phyloP scores from a whole-genome alignment of 306 rosid genomes.

The Castanea sativa region DNA sequence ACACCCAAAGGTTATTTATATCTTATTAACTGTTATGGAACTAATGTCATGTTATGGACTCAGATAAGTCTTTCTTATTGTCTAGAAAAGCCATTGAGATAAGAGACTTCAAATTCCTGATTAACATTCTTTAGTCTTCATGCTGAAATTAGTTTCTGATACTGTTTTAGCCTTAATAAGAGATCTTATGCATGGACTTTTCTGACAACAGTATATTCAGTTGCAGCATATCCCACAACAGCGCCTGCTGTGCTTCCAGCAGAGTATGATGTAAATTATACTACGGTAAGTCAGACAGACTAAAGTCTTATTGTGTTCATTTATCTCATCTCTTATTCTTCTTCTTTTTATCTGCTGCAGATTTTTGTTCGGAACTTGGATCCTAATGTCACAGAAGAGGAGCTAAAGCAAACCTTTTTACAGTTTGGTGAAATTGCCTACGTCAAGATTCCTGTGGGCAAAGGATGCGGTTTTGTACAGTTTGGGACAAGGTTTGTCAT shows the following conservation, averaged over 20 bases:
- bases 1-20: slow-evolving; percentile 49
- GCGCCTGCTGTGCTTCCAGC: slow-evolving; percentile 38
- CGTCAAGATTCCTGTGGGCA: slow-evolving; percentile 74
- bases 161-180: not conserved
- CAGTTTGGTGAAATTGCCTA: slow-evolving; percentile 76
- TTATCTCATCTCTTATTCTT: slow-evolving; percentile 17
- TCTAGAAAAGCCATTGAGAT: not conserved
- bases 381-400: slow-evolving; percentile 71
- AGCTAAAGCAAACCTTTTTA: slow-evolving; percentile 76
- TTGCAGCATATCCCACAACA: slow-evolving; percentile 60
- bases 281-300: slow-evolving; percentile 56
- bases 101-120: not conserved
- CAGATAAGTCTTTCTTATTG: not conserved
- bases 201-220: slow-evolving; percentile 59
- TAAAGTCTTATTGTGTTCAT: not conserved
- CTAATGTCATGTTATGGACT: not conserved
- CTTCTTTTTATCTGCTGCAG: slow-evolving; percentile 36
- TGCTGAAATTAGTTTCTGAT: slow-evolving; percentile 9
- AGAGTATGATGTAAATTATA: slow-evolving; percentile 75
- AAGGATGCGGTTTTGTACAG: slow-evolving; percentile 84
- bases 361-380: slow-evolving; percentile 88
- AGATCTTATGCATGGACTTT: slow-evolving; percentile 15
- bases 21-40: not conserved
- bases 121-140: not conserved
- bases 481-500: slow-evolving; percentile 69